A percentile compares a stretch with the other conserved stretches of the same genome.
phyloP scores from a whole-genome alignment of 2,329 filamentous ascomycete species.

The Cladobotryum mycophilum region DNA sequence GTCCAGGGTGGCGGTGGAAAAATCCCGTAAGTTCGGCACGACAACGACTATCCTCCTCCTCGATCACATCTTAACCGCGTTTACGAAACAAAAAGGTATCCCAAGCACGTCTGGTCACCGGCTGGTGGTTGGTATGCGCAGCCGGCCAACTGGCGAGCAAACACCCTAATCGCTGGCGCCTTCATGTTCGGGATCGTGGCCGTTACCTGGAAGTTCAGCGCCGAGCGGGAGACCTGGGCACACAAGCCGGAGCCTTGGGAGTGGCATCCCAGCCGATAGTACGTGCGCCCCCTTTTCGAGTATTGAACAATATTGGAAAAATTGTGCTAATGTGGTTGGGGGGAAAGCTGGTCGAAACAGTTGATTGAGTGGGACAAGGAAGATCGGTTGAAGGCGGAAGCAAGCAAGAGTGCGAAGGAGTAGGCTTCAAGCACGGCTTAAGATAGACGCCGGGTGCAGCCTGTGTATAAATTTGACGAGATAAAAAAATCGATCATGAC shows the following conservation, averaged over 20 bases:
- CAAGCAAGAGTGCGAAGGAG: constrained; percentile 23
- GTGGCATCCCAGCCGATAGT: constrained; percentile 84
- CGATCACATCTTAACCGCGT: constrained; percentile 8
- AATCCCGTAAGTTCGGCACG: constrained; percentile 43
- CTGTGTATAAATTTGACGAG: constrained; percentile 12
- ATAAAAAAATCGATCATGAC: constrained; percentile 3
- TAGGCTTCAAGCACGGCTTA: constrained; percentile 10
- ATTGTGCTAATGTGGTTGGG: constrained; percentile 1
- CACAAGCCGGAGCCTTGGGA: constrained; percentile 69
- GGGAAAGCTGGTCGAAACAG: constrained; percentile 38
- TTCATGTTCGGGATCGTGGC: constrained; percentile 63
- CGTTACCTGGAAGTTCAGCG: constrained; percentile 65
- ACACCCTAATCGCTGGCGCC: constrained; percentile 71
- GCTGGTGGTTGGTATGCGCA: constrained; percentile 96
- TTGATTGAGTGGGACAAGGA: constrained; percentile 40
- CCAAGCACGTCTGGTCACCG: constrained; percentile 99
- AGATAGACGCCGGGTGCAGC: no score
- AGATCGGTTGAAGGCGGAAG: constrained; percentile 30
- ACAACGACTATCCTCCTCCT: constrained; percentile 14
- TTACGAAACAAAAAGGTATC: constrained; percentile 56
- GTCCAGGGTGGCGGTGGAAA: constrained; percentile 67
- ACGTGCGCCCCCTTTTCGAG: constrained; percentile 35
- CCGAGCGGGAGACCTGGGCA: constrained; percentile 64
- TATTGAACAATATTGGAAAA: no score
- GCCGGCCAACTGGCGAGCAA: constrained; percentile 89